phyloP scores from a whole-genome alignment of 345 rosid genomes.

The Heritiera fomes region DNA sequence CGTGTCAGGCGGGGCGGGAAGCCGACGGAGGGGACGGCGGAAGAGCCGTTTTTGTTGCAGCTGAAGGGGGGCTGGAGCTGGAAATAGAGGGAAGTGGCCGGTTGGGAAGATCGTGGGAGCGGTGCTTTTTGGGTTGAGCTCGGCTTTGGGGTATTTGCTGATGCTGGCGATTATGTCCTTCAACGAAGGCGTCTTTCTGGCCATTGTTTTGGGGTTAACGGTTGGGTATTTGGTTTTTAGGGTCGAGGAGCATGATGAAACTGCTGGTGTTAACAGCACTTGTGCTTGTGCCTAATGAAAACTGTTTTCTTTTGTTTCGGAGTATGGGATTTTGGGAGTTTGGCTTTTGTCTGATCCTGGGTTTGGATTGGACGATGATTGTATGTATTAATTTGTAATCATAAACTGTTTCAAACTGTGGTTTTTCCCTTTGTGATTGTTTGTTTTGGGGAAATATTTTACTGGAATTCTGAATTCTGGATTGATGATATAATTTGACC shows the following conservation, averaged over 20 bases:
- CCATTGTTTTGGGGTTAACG: constrained; percentile 62
- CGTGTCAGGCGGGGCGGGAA: constrained; percentile 36
- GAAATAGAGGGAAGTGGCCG: constrained; percentile 7
- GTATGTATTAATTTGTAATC: background rate
- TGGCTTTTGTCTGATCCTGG: background rate
- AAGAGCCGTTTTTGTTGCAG: constrained; percentile 41
- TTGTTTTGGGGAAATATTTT: background rate
- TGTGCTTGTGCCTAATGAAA: constrained; percentile 63
- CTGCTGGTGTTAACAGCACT: constrained; percentile 41
- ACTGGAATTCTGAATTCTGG: background rate
- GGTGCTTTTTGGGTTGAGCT: constrained; percentile 56
- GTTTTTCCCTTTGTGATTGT: background rate
- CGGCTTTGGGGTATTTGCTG: constrained; percentile 74
- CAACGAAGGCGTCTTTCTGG: constrained; percentile 84
- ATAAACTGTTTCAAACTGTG: background rate
- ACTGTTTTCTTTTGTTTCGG: background rate
- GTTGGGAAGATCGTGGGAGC: constrained; percentile 37
- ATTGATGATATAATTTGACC: background rate
- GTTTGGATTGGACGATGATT: background rate
- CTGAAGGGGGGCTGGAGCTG: constrained; percentile 20
- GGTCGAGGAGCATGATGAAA: constrained; percentile 37
- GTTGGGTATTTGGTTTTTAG: constrained; percentile 61
- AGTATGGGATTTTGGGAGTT: background rate
- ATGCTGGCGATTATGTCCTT: constrained; percentile 92
- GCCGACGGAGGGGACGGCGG: constrained; percentile 17